Evolutionary conservation across 495 filamentous ascomycete genomes (phyloP), one percentile per base, ranked within the genome.

Genomic region (Hypoxylon trugodes): DNA sequence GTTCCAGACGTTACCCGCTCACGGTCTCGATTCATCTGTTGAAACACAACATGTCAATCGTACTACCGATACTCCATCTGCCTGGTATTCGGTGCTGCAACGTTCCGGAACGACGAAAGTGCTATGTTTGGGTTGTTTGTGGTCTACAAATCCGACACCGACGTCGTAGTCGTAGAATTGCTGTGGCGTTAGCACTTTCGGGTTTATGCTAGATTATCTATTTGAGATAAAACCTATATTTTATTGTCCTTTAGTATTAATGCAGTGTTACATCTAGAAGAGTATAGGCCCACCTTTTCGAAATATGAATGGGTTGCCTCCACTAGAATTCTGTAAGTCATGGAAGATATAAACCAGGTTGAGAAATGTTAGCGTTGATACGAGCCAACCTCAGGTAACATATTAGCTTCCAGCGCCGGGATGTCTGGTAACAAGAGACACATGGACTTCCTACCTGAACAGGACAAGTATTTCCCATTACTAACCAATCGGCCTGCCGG

Each of bases 11-110:
- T 22, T 36, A 21, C 25, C 28, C 33, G 16, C 21, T 28, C 13
- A 30, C 30, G 35, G 42, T 58, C 53, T 40, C 40, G 38, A 43
- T 24, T 16, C 33, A 53, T 49, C 45, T 52, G 53, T 49, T 36
- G 52, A 59, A 33, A 51, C 57, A 67, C 64, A 40, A 6, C 64
- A 67, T 62, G 36, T 21, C 42, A 57, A 47, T 51, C 49, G 64
- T 62, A 33, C 28, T 18, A 67, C 64, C 53, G 48, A 59, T 53
- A 41, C 56, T 26, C 64, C 64, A 53, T 53, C 58, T 10, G 28
- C 64, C 36, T 67, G 64, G 64, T 25, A 67, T 59, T 67, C 53
- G 64, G 58, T 62, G 58, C 64, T 67, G 58, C 58, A 59, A 52
- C 48, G 48, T 59, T 38, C 63, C 64, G 64, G 64, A 26, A 61